These are phyloP conservation scores for Dioszegia hungarica DNA, from an alignment of 768 basidiomycete genomes.

Conservation along the genomic window DNA sequence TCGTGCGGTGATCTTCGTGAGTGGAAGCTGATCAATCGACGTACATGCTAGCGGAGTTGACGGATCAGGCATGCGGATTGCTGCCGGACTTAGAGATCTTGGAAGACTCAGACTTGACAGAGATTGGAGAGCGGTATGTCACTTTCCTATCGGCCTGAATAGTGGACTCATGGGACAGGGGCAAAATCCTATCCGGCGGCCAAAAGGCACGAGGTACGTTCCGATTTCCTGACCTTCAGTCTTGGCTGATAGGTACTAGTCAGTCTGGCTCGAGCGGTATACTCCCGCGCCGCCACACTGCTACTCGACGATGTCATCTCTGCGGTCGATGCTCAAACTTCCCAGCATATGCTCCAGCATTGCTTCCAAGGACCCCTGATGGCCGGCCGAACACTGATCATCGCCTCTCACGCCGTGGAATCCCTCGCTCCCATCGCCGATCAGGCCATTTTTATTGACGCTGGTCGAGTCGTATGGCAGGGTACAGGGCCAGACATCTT, in stretches of 20 bases:
- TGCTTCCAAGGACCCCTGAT: constrained; percentile 55
- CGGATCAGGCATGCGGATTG: constrained; percentile 41
- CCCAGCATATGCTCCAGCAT: constrained; percentile 54
- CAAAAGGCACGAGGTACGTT: constrained; percentile 55
- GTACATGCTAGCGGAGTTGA: too few species aligned
- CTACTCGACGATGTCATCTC: constrained; percentile 66
- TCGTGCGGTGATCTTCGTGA: constrained; percentile 46
- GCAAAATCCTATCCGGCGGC: constrained; percentile 53
- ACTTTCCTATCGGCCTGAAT: neutral
- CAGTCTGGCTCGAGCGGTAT: constrained; percentile 59
- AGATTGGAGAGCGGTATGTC: constrained; percentile 66
- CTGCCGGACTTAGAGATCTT: constrained; percentile 54
- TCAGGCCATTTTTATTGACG: constrained; percentile 39
- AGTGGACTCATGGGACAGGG: constrained; percentile 24
- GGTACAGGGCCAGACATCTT: constrained; percentile 25
- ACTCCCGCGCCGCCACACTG: constrained; percentile 59
- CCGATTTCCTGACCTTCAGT: neutral
- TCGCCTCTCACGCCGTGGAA: constrained; percentile 52
- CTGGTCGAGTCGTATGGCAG: constrained; percentile 20
- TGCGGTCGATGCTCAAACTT: constrained; percentile 60
- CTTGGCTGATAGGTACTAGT: constrained; percentile 38
- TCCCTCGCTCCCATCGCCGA: constrained; percentile 39
- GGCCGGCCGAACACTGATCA: constrained; percentile 55
- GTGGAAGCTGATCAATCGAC: constrained; percentile 4
- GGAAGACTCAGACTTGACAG: constrained; percentile 62